Evolutionary conservation across 2,329 filamentous ascomycete genomes (phyloP), one percentile per base, ranked within the genome.

Genomic region (Aspergillus clavatus): DNA sequence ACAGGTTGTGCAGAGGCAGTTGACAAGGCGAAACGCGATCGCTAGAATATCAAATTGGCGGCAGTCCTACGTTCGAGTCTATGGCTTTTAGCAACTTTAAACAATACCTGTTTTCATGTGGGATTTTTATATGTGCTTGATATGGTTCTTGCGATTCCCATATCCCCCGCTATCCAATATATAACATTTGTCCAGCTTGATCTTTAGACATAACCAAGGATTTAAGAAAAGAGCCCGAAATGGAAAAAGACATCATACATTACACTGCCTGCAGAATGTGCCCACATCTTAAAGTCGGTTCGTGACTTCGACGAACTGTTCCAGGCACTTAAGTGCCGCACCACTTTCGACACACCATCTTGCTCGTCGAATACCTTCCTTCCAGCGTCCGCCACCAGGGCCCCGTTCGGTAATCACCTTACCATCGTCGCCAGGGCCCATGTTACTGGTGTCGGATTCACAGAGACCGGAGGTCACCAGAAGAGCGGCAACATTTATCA

Each of bases 401-500:
- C 93, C 91, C 38, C 85, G 76, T 65, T 97, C 90, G 12, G 72
- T 81, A 51, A 95, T 79, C 38, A 95, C 88, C 33, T 83, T 76
- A 0, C 88, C 87, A 58, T 91, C 86, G 58, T 95, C 88, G 1
- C 84, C 87, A 38, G 77, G 72, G 0, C 87, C 88, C 86, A 94
- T 88, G 61, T 81, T 72, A 62, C 87, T 94, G 23, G 76, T 78
- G 46, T 95, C 86, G 0, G 85, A 81, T 53, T 97, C 91, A 62
- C 89, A 95, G 26, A 95, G 75, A 3, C 93, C 93, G 2, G 88
- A 85, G 3, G 86, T 79, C 0, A 95, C 91, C 42, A 98, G 79
- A 41, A 98, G 72, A 1, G 89, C 88, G 0, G 91, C 90, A 1
- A 91, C 87, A 62, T 98, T 98, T 70, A 97, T 86, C 41, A 97